Base-by-base conservation (phyloP, 345 rosid species). In the Jatropha curcas region DNA sequence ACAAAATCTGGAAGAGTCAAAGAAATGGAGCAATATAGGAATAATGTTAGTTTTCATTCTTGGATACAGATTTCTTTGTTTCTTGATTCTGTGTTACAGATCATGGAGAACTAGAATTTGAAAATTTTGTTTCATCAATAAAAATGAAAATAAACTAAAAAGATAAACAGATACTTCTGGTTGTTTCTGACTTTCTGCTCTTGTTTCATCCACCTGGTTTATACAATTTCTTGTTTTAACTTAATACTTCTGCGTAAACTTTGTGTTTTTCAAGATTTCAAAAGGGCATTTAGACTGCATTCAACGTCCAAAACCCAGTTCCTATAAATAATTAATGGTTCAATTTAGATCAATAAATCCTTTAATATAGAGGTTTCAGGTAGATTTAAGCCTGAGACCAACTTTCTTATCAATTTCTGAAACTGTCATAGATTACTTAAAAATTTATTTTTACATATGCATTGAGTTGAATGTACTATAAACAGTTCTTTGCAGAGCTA, bases 21-120 rank as follows among this genome's bases (percentile, higher is more conserved):
- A 73, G 24, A 81, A 74, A 73, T 77, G 76, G 84, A 81, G 73
- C 22, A 77, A 81, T 27, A 1, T 77, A 65, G 71, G 25, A 14
- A 48, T 81, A n/a, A 81, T 81, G 81, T 45, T 74, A 28, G 52
- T 67, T 48, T 81, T 81, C 73, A 61, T 81, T 60, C 5, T 81
- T 28, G 84, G 76, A 53, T 73, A 77, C 53, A 45, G 81, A 65
- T 60, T 73, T 52, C 72, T 81, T 34, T 77, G 65, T 50, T 73
- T 65, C 66, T 22, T 81, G 43, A 76, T 77, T 66, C 75, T 73
- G 57, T 70, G 68, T 45, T 74, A 43, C 61, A 81, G 78, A 77
- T 73, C 77, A 65, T 33, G 60, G 50, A 74, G 72, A 53, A 53
- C 48, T 25, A 52, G 68, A 70, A 27, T 51, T 37, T 81, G 67